Evolutionary conservation across 805 yeast species (phyloP).

Genomic region (Candida loeiensis): DNA sequence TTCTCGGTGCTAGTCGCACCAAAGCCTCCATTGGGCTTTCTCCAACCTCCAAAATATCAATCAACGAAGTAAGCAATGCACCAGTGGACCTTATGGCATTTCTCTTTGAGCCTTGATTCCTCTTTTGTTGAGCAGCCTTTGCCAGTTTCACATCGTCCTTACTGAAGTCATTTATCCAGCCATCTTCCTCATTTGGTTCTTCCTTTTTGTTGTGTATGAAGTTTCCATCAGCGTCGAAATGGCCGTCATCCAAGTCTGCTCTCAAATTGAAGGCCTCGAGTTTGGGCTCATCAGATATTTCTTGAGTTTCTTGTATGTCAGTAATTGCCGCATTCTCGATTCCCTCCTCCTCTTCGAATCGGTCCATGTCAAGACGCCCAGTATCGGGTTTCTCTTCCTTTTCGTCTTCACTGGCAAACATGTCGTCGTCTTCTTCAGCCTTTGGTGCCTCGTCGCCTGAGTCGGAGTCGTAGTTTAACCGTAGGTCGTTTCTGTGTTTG

Average conservation of each 20-base stretch:
- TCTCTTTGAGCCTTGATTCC: conserved; percentile 12
- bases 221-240: conserved; percentile 59
- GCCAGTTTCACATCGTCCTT: conserved; percentile 40
- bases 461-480: conserved; percentile 24
- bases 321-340: conserved; percentile 11
- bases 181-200: conserved; percentile 27
- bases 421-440: conserved; percentile 31
- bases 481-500: conserved; percentile 15
- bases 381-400: conserved; percentile 9
- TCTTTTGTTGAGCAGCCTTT: conserved; percentile 34
- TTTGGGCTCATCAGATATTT: conserved; percentile 37
- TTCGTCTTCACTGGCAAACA: conserved; percentile 35
- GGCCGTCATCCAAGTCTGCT: conserved; percentile 56
- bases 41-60: conserved; percentile 49
- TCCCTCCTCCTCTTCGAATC: conserved; percentile 27
- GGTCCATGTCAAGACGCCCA: conserved; percentile 30
- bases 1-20: conserved; percentile 32
- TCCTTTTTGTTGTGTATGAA: conserved; percentile 41
- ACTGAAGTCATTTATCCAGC: conserved; percentile 35
- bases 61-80: conserved; percentile 25
- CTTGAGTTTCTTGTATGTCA: too few relatives aligned
- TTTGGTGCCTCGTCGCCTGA: conserved; percentile 15
- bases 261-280: conserved; percentile 62
- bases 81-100: conserved; percentile 15
- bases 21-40: conserved; percentile 60